A percentile compares a stretch with the other conserved stretches of the same genome.
phyloP scores from a whole-genome alignment of 305 asterid genomes.

The Rubia occidens region DNA sequence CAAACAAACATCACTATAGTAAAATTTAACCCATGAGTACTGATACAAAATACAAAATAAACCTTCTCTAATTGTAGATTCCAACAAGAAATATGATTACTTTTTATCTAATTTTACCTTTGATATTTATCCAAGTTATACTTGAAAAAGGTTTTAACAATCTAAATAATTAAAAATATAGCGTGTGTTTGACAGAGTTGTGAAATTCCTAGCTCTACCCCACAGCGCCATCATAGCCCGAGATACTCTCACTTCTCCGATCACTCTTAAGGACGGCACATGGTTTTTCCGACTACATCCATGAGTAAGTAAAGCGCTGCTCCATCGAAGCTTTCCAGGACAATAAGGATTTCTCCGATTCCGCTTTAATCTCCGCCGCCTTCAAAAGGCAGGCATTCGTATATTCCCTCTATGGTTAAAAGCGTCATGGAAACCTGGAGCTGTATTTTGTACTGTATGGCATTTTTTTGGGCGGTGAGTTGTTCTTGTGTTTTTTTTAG shows the following conservation, averaged over 20 bases:
- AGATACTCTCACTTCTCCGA: conserved; percentile 59
- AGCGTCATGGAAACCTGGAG: conserved; percentile 49
- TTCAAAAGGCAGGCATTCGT: conserved; percentile 60
- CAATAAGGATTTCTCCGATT: conserved; percentile 39
- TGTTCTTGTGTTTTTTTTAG: background rate
- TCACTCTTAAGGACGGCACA: conserved; percentile 63
- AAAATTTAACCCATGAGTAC: too few relatives aligned
- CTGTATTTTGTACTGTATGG: background rate
- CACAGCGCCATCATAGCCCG: conserved; percentile 41
- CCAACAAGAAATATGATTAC: too few relatives aligned
- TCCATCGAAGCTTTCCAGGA: conserved; percentile 60
- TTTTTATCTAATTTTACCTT: too few relatives aligned
- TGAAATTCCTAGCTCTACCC: too few relatives aligned
- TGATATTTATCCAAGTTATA: too few relatives aligned
- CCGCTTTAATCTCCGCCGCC: conserved; percentile 40
- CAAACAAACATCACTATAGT: too few relatives aligned
- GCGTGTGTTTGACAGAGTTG: too few relatives aligned
- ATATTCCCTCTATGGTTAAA: conserved; percentile 56
- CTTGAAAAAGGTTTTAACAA: too few relatives aligned
- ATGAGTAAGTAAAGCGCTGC: conserved; percentile 73
- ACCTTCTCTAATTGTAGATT: too few relatives aligned
- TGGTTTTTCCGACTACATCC: conserved; percentile 56
- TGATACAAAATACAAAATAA: too few relatives aligned
- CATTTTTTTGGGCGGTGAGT: conserved; percentile 2
- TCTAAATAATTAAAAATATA: too few relatives aligned